Percentiles rank a stretch among this genome's conserved stretches.
These are phyloP conservation scores for Exophiala xenobiotica DNA, from an alignment of 2,329 filamentous ascomycete genomes.

Conservation along the genomic window DNA sequence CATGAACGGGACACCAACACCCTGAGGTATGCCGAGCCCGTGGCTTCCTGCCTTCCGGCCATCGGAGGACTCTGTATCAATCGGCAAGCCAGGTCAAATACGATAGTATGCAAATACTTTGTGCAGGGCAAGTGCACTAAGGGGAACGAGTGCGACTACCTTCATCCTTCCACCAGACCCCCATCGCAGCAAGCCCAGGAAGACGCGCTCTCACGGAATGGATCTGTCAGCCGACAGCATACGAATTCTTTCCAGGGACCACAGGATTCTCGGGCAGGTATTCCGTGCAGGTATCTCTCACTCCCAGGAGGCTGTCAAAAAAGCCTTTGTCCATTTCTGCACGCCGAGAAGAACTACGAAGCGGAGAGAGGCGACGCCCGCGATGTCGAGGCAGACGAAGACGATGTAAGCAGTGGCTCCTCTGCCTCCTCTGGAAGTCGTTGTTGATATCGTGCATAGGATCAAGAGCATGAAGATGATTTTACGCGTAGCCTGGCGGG, in stretches of 20 bases:
- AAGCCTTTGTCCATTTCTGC: conserved; percentile 4
- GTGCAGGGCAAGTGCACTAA: conserved; percentile 24
- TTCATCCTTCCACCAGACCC: conserved; percentile 15
- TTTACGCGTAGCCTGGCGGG: conserved; percentile 30
- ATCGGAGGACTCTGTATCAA: not conserved
- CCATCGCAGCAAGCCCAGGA: conserved; percentile 10
- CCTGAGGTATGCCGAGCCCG: too few species aligned
- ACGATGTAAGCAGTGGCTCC: conserved; percentile 15
- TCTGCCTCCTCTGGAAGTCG: not conserved
- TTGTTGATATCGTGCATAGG: conserved; percentile 1
- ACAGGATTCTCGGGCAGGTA: conserved; percentile 4
- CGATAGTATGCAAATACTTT: conserved; percentile 24
- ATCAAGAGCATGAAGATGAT: conserved; percentile 23
- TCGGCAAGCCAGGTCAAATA: conserved; percentile 1
- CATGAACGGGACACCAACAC: conserved; percentile 5
- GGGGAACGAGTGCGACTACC: conserved; percentile 21
- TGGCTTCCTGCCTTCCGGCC: not conserved
- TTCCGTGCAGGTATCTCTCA: conserved; percentile 9
- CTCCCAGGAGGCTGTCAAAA: conserved; percentile 9
- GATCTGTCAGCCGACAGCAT: not conserved
- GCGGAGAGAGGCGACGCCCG: not conserved
- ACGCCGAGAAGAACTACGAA: not conserved
- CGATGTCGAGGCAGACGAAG: conserved; percentile 16
- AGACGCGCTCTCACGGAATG: not conserved
- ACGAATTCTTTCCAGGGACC: not conserved